These are phyloP conservation scores for Clathrospora elynae DNA, from an alignment of 2,329 filamentous ascomycete species.

Conservation along the genomic window DNA sequence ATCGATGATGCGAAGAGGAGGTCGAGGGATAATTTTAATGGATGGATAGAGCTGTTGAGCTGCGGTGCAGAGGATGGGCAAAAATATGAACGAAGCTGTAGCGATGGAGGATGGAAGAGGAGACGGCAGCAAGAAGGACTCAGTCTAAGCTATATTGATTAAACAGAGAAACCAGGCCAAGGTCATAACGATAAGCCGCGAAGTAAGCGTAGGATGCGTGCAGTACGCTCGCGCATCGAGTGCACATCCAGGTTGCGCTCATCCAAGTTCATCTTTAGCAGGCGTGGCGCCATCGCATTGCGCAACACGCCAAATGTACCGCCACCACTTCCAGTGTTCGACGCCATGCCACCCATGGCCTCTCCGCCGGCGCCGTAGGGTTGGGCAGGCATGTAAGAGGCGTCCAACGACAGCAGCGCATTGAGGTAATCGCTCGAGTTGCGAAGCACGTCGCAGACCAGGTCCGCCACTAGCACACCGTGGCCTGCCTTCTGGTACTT, in stretches of 20 bases:
- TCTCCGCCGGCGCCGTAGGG: not conserved
- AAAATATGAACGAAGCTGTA: too few relatives aligned
- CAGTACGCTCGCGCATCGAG: conserved; percentile 3
- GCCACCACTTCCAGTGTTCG: not conserved
- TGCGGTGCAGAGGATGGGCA: too few relatives aligned
- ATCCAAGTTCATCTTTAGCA: conserved; percentile 2
- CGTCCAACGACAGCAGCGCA: not conserved
- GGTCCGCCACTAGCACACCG: not conserved
- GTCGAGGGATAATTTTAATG: too few relatives aligned
- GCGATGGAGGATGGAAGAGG: too few relatives aligned
- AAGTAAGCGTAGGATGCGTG: not conserved
- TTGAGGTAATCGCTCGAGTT: not conserved
- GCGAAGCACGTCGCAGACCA: not conserved
- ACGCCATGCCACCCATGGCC: not conserved
- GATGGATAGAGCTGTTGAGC: too few relatives aligned
- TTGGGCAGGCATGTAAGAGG: not conserved
- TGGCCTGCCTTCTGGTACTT: not conserved
- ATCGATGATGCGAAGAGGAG: too few relatives aligned
- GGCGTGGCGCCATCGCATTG: conserved; percentile 1
- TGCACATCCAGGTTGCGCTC: conserved; percentile 4
- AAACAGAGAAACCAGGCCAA: too few relatives aligned
- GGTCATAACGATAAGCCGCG: too few relatives aligned
- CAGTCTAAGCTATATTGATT: too few relatives aligned
- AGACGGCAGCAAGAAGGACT: too few relatives aligned
- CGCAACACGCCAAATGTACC: not conserved